Evolutionary conservation across 2,329 filamentous ascomycete genomes (phyloP).

Genomic region (Fusarium floridanum): DNA sequence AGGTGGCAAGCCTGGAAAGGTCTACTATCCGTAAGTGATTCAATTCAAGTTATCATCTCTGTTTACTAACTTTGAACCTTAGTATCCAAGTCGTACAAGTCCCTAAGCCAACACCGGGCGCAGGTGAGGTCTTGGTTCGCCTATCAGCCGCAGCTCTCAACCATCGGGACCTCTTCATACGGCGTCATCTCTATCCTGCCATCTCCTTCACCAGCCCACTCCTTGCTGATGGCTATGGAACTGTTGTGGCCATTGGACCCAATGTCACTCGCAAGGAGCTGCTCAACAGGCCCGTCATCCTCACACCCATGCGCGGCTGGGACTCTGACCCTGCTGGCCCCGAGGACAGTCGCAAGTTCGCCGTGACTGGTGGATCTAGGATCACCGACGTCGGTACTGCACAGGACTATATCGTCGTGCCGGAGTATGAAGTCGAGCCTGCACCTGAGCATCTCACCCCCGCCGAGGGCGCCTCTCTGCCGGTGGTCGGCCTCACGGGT

Average conservation of each 20-base stretch:
- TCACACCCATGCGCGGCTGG: conserved; percentile 87
- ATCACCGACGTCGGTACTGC: conserved; percentile 74
- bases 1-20: conserved; percentile 83
- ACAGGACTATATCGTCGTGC: conserved; percentile 78
- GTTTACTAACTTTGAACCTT: conserved; percentile 9
- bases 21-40: conserved; percentile 79
- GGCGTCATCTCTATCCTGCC: conserved; percentile 90
- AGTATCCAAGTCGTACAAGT: conserved; percentile 72
- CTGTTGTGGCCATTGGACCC: conserved; percentile 75
- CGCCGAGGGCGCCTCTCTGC: conserved; percentile 84
- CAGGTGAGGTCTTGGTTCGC: conserved; percentile 78
- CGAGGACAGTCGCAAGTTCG: conserved; percentile 70
- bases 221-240: conserved; percentile 84
- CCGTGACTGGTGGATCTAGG: conserved; percentile 78
- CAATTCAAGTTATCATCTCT: background rate
- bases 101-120: conserved; percentile 72
- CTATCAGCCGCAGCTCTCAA: conserved; percentile 88
- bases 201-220: conserved; percentile 84
- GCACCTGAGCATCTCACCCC: conserved; percentile 79
- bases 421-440: conserved; percentile 79
- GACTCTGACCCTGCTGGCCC: conserved; percentile 77
- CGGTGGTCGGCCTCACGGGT: conserved; percentile 86
- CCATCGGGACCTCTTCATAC: conserved; percentile 95
- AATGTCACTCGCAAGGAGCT: conserved; percentile 55
- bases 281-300: conserved; percentile 76